phyloP scores from a whole-genome alignment of 2,329 filamentous ascomycete species.

The Fusarium irregulare region DNA sequence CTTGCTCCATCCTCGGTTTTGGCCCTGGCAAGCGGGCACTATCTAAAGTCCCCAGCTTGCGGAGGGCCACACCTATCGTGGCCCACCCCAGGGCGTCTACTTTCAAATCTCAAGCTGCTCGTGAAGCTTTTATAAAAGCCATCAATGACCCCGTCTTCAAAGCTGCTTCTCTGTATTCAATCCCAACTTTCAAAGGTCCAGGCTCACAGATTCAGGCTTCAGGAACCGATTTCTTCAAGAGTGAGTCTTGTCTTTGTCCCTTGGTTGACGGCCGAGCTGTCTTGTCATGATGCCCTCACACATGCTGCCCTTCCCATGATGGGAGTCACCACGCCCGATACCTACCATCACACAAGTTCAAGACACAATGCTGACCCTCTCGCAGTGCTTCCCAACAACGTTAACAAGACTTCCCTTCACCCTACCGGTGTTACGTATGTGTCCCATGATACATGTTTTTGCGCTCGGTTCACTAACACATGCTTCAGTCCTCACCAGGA shows the following conservation, averaged over 20 bases:
- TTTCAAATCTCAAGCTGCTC: conserved; percentile 41
- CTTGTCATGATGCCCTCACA: conserved; percentile 27
- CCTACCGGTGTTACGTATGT: conserved; percentile 90
- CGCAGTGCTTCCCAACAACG: conserved; percentile 66
- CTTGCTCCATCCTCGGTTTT: conserved; percentile 47
- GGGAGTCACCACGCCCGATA: conserved; percentile 5
- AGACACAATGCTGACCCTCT: conserved; percentile 35
- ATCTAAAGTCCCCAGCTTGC: conserved; percentile 42
- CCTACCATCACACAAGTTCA: conserved; percentile 12
- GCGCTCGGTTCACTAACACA: conserved; percentile 44
- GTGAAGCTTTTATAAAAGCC: conserved; percentile 54
- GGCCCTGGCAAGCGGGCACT: conserved; percentile 45
- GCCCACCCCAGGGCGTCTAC: conserved; percentile 43
- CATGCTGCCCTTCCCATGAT: conserved; percentile 13
- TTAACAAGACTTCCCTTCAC: conserved; percentile 95
- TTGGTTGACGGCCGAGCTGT: conserved; percentile 6
- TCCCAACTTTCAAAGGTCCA: conserved; percentile 54
- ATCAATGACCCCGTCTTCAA: conserved; percentile 56
- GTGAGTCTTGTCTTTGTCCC: conserved; percentile 48
- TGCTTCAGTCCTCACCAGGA: conserved; percentile 77
- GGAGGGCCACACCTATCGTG: conserved; percentile 43
- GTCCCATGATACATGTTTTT: conserved; percentile 16
- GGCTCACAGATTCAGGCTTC: conserved; percentile 53
- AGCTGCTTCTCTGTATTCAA: conserved; percentile 53
- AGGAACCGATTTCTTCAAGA: conserved; percentile 56